Evolutionary conservation across 73 alveolate species (phyloP).

Genomic region (Paramecium caudatum): DNA sequence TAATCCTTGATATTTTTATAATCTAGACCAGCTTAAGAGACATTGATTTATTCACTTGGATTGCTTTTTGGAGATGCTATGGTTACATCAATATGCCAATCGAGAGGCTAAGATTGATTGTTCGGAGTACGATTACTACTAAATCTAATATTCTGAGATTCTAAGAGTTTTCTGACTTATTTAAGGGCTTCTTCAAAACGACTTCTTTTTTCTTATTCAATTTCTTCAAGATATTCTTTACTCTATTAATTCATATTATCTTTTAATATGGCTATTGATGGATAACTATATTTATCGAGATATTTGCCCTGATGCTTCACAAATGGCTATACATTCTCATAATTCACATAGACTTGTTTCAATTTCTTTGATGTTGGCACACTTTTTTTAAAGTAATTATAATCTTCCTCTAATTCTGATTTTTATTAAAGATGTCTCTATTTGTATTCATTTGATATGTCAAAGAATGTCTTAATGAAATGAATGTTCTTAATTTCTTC

Average conservation of each 20-base stretch:
- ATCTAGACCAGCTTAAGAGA: constrained; percentile 1
- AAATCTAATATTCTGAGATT: constrained; percentile 33
- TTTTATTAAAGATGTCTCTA: background rate
- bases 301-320: constrained; percentile 46
- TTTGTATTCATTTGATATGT: constrained; percentile 19
- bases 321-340: constrained; percentile 1
- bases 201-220: background rate
- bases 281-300: constrained; percentile 20
- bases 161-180: constrained; percentile 29
- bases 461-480: constrained; percentile 41
- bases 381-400: constrained; percentile 37
- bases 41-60: background rate
- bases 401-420: constrained; percentile 16
- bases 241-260: constrained; percentile 7
- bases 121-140: background rate
- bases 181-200: constrained; percentile 46
- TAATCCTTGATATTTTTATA: constrained; percentile 5
- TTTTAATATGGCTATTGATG: background rate
- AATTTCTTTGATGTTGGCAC: background rate
- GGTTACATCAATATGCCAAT: constrained; percentile 34
- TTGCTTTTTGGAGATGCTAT: constrained; percentile 45
- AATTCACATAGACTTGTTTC: background rate
- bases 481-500: constrained; percentile 53
- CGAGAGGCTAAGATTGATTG: constrained; percentile 32
- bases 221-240: constrained; percentile 21